Evolutionary conservation across 1,284 basidiomycete species (phyloP), one percentile per base, ranked within the genome.

Genomic region (Gymnopus androsaceus): DNA sequence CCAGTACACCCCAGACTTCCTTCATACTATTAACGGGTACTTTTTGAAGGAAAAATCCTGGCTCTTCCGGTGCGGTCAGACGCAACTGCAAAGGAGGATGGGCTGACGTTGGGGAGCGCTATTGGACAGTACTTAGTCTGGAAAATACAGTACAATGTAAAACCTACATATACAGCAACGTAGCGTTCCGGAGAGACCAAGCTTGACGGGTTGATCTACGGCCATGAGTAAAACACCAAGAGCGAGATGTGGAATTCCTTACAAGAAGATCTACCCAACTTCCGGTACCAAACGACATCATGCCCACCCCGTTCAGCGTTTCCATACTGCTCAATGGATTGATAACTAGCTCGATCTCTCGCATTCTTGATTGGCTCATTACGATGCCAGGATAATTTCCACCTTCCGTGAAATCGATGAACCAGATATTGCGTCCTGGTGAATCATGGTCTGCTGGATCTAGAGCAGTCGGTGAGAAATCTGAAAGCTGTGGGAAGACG

Each of bases 191-290:
- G 72, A 3, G 79, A 76, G 19, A 76, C 68, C 2, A 72, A 63
- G 49, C 68, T 69, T 30, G 65, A 67, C 11, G 78, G 74, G 57
- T 79, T 82, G 9, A 85, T 66, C 83, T 85, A 51, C 3, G 47
- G 30, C 34, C 15, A 34, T 27, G 17, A 51, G 51, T 28, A 36
- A 33, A 37, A 55, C 19, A 46, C 37, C 25, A 50, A 37, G 36
- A 30, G 30, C 14, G 51, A 34, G 14, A 30, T 33, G 53, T 21
- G 56, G 9, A 4, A 53, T n/a, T n/a, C 11, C 81, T 58, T 61
- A 88, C 87, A 64, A 89, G 65, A 46, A 87, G 71, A 65, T 88
- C 86, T 7, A 90, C 74, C 90, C 89, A 92, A 62, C 83, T 88
- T 8, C 77, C 75, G 5, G 67, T 75, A 6, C 75, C 77, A 64